Percentiles rank a stretch among this genome's conserved stretches.
These are phyloP conservation scores for Globisporangium spiculum DNA, from an alignment of 352 stramenopile genomes.

Conservation along the genomic window DNA sequence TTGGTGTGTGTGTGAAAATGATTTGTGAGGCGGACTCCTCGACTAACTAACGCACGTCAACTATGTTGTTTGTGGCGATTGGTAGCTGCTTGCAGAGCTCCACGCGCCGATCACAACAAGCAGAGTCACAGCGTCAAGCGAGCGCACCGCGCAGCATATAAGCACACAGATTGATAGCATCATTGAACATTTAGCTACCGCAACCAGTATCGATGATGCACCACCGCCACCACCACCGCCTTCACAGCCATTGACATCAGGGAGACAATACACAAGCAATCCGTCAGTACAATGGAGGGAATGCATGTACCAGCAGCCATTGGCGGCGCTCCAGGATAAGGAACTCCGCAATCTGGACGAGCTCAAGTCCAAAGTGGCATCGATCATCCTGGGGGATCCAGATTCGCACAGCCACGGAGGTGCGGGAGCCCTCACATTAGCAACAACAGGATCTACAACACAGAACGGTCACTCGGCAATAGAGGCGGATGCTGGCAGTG, in stretches of 20 bases:
- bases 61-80: background rate
- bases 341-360: conserved; percentile 25
- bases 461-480: background rate
- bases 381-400: conserved; percentile 15
- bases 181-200: conserved; percentile 8
- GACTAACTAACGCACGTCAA: background rate
- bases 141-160: conserved; percentile 9
- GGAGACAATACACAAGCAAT: background rate
- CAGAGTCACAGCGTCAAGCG: background rate
- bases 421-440: background rate
- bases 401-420: background rate
- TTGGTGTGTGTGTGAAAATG: conserved; percentile 3
- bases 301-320: conserved; percentile 33
- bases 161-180: conserved; percentile 19
- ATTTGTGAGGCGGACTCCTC: background rate
- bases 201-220: background rate
- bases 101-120: background rate
- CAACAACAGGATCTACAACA: background rate
- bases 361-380: conserved; percentile 23
- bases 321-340: conserved; percentile 16
- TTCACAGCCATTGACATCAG: too few relatives aligned
- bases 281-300: conserved; percentile 11
- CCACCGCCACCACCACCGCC: background rate
- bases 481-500: background rate
- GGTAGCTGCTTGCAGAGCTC: conserved; percentile 8